These are phyloP conservation scores for Pestalotiopsis sp. DNA, from an alignment of 2,329 filamentous ascomycete genomes.

Conservation along the genomic window DNA sequence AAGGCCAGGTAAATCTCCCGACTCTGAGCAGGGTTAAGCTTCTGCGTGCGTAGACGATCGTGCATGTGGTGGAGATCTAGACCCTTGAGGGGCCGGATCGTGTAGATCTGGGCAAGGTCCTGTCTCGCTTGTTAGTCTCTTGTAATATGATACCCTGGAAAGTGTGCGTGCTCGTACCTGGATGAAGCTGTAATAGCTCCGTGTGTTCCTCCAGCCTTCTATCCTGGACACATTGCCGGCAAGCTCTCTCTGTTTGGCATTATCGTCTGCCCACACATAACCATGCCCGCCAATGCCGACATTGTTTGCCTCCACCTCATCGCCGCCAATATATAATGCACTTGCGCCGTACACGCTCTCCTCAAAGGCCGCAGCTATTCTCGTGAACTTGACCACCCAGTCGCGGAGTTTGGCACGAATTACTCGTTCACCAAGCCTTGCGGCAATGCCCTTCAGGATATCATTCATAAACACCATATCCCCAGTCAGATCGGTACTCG, in stretches of 20 bases:
- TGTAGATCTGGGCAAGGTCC: conserved; percentile 69
- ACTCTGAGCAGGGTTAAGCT: conserved; percentile 74
- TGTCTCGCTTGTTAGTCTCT: conserved; percentile 29
- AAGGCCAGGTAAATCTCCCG: conserved; percentile 86
- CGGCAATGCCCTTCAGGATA: conserved; percentile 79
- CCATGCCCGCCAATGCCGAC: conserved; percentile 77
- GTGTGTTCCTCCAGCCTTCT: conserved; percentile 94
- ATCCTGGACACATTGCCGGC: conserved; percentile 91
- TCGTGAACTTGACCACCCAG: conserved; percentile 92
- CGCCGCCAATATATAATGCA: conserved; percentile 81
- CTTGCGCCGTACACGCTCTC: conserved; percentile 94
- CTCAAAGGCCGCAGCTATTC: conserved; percentile 91
- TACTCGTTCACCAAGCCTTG: conserved; percentile 85
- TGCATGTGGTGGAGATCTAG: conserved; percentile 91
- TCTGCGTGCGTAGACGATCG: conserved; percentile 83
- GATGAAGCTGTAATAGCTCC: conserved; percentile 94
- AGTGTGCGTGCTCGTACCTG: conserved; percentile 56
- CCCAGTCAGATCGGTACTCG: conserved; percentile 70
- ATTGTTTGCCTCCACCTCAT: conserved; percentile 64
- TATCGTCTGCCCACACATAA: conserved; percentile 91
- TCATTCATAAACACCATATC: conserved; percentile 89
- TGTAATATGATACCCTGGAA: neutral
- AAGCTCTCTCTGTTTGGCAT: conserved; percentile 79
- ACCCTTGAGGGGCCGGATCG: conserved; percentile 70
- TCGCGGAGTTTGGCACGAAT: conserved; percentile 91